Evolutionary conservation across 495 filamentous ascomycete species (phyloP), one percentile per base, ranked within the genome.

Genomic region (Bryoglossum gracile): DNA sequence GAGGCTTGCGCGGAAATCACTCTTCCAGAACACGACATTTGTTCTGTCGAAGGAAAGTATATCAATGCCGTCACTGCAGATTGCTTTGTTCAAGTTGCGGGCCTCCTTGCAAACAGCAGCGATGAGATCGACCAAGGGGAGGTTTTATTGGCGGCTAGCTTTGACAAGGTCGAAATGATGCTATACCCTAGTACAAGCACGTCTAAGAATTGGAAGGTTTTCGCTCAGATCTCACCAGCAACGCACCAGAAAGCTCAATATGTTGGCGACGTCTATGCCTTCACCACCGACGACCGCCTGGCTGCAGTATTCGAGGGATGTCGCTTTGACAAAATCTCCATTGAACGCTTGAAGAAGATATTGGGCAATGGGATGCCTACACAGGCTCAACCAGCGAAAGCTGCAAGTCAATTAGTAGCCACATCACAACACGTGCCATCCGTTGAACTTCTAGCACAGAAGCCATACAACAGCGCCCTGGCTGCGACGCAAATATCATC

Each of bases 71-170:
- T 68, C 8, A 35, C 56, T 3, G 30, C 65, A 23, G 67, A 69
- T 35, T 57, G 28, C 0, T 66, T 67, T 46, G 58, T 70, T 11
- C 62, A 69, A 50, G 62, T 66, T 13, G 60, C 57, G 3, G 64
- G 67, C 11, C 46, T 69, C 3, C 48, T 63, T 3, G 59, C 64
- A 19, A 69, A 68, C 38, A 58, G 51, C 19, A 62, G 60, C 33
- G 47, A 53, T 8, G 14, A 39, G 10, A 48, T 50, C 32, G 46
- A 48, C 6, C 51, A 36, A 1, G 60, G 59, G 23, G 54, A 65
- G 19, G 58, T 65, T 22, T 30, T 30, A 30, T 30, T 30, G 26
- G 26, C 26, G 13, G 26, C 26, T 30, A 30, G 26, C 26, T 30
- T 30, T 30, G 26, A 30, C 26, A 60, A 53, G 41, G 55, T 66